phyloP scores from a whole-genome alignment of 306 rosid genomes.

The Lagenaria siceraria region DNA sequence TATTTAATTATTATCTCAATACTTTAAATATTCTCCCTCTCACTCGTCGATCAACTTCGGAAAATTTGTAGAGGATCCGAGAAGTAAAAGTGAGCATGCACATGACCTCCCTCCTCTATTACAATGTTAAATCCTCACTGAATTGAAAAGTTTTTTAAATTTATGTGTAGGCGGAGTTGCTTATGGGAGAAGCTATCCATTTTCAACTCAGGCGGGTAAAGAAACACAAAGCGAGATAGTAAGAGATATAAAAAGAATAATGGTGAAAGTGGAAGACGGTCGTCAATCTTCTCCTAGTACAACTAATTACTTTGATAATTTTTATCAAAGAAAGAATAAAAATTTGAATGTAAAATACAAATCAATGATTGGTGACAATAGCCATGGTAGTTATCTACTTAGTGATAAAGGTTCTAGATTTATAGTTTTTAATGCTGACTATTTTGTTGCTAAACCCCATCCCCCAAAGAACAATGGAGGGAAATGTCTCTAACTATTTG shows the following conservation, averaged over 20 bases:
- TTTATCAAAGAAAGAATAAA: background rate
- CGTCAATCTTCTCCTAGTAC: background rate
- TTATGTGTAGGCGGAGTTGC: background rate
- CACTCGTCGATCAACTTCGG: too few relatives aligned
- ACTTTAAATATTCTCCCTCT: too few relatives aligned
- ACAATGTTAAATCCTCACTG: too few relatives aligned
- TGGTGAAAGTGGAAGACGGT: background rate
- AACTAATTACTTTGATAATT: background rate
- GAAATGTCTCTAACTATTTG: background rate
- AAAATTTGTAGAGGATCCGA: too few relatives aligned
- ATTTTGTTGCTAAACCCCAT: constrained; percentile 7
- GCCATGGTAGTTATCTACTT: background rate
- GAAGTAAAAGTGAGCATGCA: too few relatives aligned
- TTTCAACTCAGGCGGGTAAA: background rate
- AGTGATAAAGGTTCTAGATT: background rate
- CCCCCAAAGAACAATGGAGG: constrained; percentile 12
- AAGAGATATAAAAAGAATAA: background rate
- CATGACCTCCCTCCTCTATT: too few relatives aligned
- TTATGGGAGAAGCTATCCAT: background rate
- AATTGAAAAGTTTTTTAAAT: background rate
- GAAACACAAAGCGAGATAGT: background rate
- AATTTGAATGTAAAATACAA: background rate
- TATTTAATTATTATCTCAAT: too few relatives aligned
- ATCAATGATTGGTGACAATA: background rate
- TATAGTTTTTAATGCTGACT: constrained; percentile 4